Base-by-base conservation (phyloP, 768 basidiomycete genomes). In the Chlorophyllum brunneum region DNA sequence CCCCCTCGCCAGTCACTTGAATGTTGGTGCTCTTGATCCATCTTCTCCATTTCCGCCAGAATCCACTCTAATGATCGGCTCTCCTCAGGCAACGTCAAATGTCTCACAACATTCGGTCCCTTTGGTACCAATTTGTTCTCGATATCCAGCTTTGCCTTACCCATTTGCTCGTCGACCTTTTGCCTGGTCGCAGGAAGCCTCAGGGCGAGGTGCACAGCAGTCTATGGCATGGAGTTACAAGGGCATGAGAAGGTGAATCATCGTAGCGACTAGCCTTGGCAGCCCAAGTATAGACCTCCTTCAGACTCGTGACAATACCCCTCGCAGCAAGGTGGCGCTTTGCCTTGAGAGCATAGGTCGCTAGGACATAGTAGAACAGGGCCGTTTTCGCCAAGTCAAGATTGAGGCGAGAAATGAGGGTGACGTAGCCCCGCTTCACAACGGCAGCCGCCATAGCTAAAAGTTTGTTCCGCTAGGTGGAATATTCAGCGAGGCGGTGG, bases 61-160 rank as follows among this genome's bases (percentile, higher is more conserved):
- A 94, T 88, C 87, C 87, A 89, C 54, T 86, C 86, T 6, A 78
- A 54, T 0, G 82, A 70, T 57, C 81, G 75, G 11, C 92, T 89
- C 23, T 80, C 67, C 0, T 70, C 68, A 0, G 92, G 91, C 0
- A 94, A 71, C 1, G 77, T 59, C 1, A 89, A 74, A 62, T 92
- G 81, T 3, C 88, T 78, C 1, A 78, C 71, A 4, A 92, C 80
- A 16, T 75, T 71, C 2, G 76, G 72, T 1, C 81, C 85, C 45
- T 81, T 76, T 0, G 86, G 86, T 1, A 92, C 69, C 34, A 94
- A 76, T 55, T 79, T 81, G 58, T 70, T 70, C 62, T 88, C 83
- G 39, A 94, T 83, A 33, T 83, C 79, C 9, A 73, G 65, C 55
- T 76, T 82, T 3, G 86, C 86, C 56, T 81, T 74, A 42, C 67